These are phyloP conservation scores for Biscogniauxia sp. DNA, from an alignment of 2,329 filamentous ascomycete species.

Conservation along the genomic window DNA sequence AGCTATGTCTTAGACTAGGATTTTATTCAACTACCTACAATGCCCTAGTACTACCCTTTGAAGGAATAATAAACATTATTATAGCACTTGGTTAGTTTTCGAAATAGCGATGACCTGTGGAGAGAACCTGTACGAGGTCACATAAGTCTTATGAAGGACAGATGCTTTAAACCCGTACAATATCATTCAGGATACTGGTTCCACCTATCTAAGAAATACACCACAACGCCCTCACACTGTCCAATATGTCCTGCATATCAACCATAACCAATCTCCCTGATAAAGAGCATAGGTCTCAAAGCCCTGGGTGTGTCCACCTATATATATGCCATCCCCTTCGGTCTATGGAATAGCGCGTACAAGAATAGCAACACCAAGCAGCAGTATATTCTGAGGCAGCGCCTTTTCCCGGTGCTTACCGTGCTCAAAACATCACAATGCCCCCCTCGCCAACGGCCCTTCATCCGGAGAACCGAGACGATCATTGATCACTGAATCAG, in stretches of 20 bases:
- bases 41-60: no score
- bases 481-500: background rate
- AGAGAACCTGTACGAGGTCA: no score
- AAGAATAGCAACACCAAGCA: background rate
- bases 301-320: background rate
- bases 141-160: no score
- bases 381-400: background rate
- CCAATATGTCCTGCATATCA: background rate
- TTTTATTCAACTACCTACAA: no score
- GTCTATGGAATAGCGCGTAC: background rate
- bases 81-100: no score
- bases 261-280: background rate
- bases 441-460: no score
- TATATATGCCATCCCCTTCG: background rate
- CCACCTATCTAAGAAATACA: background rate
- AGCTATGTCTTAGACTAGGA: no score
- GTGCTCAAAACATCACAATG: no score
- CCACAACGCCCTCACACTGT: background rate
- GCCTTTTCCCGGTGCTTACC: no score
- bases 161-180: background rate
- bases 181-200: background rate
- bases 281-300: background rate
- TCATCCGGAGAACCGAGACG: no score
- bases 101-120: no score
- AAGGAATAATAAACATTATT: no score